Conservation (phyloP, 192 early-diverging fungal genomes). For the Pilaira anomala region DNA sequence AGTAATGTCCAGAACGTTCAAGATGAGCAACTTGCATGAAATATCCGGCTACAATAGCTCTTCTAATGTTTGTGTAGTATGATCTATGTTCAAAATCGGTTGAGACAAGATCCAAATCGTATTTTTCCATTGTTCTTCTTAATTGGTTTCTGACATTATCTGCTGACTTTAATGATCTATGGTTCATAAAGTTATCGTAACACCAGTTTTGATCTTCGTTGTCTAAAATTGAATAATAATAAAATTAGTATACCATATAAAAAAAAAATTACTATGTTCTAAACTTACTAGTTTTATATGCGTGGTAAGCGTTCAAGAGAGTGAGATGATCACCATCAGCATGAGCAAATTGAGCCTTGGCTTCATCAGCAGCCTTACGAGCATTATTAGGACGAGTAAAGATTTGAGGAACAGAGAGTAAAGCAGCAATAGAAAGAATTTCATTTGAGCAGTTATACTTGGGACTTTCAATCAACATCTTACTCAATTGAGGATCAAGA, state of each 20-base stretch:
- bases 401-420: slow-evolving; percentile 87
- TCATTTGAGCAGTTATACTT: slow-evolving; percentile 90
- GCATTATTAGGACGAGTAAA: slow-evolving; percentile 92
- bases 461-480: slow-evolving; percentile 87
- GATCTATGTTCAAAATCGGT: slow-evolving; percentile 65
- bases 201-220: slow-evolving; percentile 83
- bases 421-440: slow-evolving; percentile 89
- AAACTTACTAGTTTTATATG: slow-evolving; percentile 71
- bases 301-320: slow-evolving; percentile 95
- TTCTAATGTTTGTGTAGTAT: slow-evolving; percentile 88
- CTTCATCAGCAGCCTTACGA: slow-evolving; percentile 82
- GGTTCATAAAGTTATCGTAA: slow-evolving; percentile 90
- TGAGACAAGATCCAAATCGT: slow-evolving; percentile 65
- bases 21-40: slow-evolving; percentile 99
- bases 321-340: slow-evolving; percentile 96
- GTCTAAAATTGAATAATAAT: slow-evolving; percentile 23
- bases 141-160: slow-evolving; percentile 92
- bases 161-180: slow-evolving; percentile 83
- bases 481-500: slow-evolving; percentile 92
- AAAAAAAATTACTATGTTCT: too few species aligned
- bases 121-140: slow-evolving; percentile 74
- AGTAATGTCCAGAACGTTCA: slow-evolving; percentile 83
- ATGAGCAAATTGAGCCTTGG: slow-evolving; percentile 92
- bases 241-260: not conserved
- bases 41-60: slow-evolving; percentile 87